Evolutionary conservation across 208 protist species (phyloP).

Genomic region (Acanthamoeba royreba): DNA sequence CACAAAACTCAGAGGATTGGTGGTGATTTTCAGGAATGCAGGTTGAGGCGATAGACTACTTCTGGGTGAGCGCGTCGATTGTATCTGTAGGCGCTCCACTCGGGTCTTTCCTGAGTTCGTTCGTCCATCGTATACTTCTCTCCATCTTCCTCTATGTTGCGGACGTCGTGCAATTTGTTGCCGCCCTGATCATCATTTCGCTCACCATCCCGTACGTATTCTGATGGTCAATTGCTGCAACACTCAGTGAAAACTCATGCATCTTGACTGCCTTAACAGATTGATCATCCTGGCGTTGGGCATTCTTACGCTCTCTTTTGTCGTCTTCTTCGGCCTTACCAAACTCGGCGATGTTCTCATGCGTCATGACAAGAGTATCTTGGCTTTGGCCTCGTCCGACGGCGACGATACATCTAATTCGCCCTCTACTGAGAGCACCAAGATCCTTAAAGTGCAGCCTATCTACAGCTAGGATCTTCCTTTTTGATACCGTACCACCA

Average conservation of each 20-base stretch:
- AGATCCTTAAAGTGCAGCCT: not conserved
- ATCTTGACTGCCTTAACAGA: not conserved
- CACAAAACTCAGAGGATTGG: too few relatives aligned
- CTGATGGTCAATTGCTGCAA: not conserved
- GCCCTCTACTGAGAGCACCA: not conserved
- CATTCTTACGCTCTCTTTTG: not conserved
- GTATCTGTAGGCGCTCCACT: constrained; percentile 43
- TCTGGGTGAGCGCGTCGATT: not conserved
- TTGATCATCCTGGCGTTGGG: not conserved
- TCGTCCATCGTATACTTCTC: constrained; percentile 18
- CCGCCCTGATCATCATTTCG: constrained; percentile 33
- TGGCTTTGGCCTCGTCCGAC: too few relatives aligned
- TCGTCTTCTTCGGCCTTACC: not conserved
- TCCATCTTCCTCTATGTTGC: constrained; percentile 35
- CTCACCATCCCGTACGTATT: not conserved
- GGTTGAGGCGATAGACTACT: constrained; percentile 19
- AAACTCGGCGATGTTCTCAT: constrained; percentile 25
- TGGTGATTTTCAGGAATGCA: not conserved
- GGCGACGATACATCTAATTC: not conserved
- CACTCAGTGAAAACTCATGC: not conserved
- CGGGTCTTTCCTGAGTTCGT: constrained; percentile 49
- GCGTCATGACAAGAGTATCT: not conserved
- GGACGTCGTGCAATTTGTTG: constrained; percentile 48
- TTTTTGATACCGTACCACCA: too few relatives aligned
- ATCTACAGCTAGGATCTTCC: not conserved